Percentiles rank a stretch among this genome's conserved stretches.
These are phyloP conservation scores for Solanum etuberosum DNA, from an alignment of 257 asterid genomes.

Conservation along the genomic window DNA sequence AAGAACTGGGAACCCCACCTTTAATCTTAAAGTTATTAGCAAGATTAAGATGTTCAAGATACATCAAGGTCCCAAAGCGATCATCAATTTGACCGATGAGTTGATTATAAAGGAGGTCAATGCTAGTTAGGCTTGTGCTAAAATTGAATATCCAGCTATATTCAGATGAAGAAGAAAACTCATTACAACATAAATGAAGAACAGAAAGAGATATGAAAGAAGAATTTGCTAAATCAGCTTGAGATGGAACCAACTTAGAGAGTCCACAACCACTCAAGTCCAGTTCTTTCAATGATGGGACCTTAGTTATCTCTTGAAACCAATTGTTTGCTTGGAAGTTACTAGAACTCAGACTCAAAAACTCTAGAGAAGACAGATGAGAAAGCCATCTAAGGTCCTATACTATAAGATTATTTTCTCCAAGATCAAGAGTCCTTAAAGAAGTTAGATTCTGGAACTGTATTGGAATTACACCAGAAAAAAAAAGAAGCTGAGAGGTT, in stretches of 20 bases:
- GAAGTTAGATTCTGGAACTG: background rate
- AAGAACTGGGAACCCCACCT: background rate
- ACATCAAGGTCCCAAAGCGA: background rate
- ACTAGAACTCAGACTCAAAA: background rate
- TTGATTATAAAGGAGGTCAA: background rate
- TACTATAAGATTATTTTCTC: background rate
- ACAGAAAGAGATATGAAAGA: background rate
- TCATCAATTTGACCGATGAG: background rate
- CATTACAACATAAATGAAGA: background rate
- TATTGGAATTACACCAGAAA: conserved; percentile 11
- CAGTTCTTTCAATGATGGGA: background rate
- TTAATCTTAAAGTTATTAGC: background rate
- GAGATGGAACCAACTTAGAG: background rate
- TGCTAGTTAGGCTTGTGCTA: background rate
- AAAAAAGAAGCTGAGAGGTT: background rate
- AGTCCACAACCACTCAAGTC: background rate
- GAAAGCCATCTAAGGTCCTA: background rate
- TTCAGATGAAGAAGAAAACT: background rate
- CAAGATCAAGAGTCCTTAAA: background rate
- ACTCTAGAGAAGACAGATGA: background rate
- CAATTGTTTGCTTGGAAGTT: background rate
- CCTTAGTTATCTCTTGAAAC: background rate
- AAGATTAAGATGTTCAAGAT: background rate
- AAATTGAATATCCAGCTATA: conserved; percentile 7
- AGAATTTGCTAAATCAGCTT: background rate